Conservation (phyloP, 108 stramenopile species). For the Stephanodiscus triporus region DNA sequence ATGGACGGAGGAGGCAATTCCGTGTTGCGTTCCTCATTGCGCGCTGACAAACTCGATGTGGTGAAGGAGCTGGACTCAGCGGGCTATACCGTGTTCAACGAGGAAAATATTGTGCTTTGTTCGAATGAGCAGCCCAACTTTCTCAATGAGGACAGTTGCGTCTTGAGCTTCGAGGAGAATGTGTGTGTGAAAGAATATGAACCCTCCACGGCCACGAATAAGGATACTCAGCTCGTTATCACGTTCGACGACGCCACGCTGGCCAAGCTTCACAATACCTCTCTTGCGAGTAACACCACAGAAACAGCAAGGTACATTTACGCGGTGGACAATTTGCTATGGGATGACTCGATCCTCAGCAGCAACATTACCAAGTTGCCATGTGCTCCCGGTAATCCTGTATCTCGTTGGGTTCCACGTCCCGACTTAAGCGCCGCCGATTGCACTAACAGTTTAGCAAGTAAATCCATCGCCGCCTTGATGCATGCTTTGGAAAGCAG, state of each 20-base stretch:
- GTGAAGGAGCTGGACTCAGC: not conserved
- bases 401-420: slow-evolving; percentile 42
- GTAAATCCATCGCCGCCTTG: slow-evolving; percentile 9
- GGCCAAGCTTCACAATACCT: slow-evolving; percentile 21
- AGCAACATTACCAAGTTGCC: slow-evolving; percentile 21
- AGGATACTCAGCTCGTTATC: slow-evolving; percentile 39
- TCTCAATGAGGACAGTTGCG: slow-evolving; percentile 34
- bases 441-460: slow-evolving; percentile 32
- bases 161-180: slow-evolving; percentile 34
- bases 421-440: slow-evolving; percentile 20
- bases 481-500: slow-evolving; percentile 21
- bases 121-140: slow-evolving; percentile 49
- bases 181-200: slow-evolving; percentile 27
- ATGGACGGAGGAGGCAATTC: slow-evolving; percentile 42
- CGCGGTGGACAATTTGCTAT: slow-evolving; percentile 26
- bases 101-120: slow-evolving; percentile 43
- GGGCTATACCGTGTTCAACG: slow-evolving; percentile 29
- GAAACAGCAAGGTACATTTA: slow-evolving; percentile 23
- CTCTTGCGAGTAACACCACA: not conserved
- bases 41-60: slow-evolving; percentile 23
- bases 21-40: slow-evolving; percentile 31
- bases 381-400: slow-evolving; percentile 27
- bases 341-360: slow-evolving; percentile 31
- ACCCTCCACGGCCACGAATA: not conserved
- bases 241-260: slow-evolving; percentile 37